Base-by-base conservation (phyloP, 306 rosid species). In the Sechiopsis laciniata region DNA sequence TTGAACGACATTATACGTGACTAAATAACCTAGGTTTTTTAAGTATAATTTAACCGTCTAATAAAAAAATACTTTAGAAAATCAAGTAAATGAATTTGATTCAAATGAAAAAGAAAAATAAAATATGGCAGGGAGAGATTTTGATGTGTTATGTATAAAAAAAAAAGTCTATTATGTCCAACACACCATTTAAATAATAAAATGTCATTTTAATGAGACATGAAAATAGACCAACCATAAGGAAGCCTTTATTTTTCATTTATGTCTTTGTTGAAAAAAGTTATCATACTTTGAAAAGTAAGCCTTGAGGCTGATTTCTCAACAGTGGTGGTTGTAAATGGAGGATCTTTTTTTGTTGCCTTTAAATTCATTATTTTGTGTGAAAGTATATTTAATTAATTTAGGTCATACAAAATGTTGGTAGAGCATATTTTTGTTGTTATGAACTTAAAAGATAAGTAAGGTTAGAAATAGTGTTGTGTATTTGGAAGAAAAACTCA, bases 201-300 rank as follows among this genome's bases (percentile, higher is more conserved):
- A 40, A 40, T 6, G 8, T 6, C 8, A 6, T 40, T 40, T 40
- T 40, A 40, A 40, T 40, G 46, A 40, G 9, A 37, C 10, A 40
- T 40, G 46, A 40, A 66, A 66, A n/a, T 65, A 37, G 52, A 51
- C n/a, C 54, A 17, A 42, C 71, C 71, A 42, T 10, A 37, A 42
- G 72, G 55, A 10, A 19, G 35, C 55, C 26, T 42, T 19, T 45
- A 3, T 1, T 8, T 40, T 63, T 42, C 0, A 40, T 37, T 64
- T 10, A 62, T 65, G 71, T 65, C 0, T 64, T 42, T 6, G 24
- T 24, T 42, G 46, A 50, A 11, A 32, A 12, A 66, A 66, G 11
- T 42, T 45, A 45, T 45, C 4, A 17, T 67, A 9, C 2, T 67
- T 67, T 20, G 55, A 67, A 67, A 67, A 67, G 32, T 64, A 64